Percentiles rank a stretch among this genome's conserved stretches.
These are phyloP conservation scores for Flaveria bidentis DNA, from an alignment of 129 eudicot species.

Conservation along the genomic window DNA sequence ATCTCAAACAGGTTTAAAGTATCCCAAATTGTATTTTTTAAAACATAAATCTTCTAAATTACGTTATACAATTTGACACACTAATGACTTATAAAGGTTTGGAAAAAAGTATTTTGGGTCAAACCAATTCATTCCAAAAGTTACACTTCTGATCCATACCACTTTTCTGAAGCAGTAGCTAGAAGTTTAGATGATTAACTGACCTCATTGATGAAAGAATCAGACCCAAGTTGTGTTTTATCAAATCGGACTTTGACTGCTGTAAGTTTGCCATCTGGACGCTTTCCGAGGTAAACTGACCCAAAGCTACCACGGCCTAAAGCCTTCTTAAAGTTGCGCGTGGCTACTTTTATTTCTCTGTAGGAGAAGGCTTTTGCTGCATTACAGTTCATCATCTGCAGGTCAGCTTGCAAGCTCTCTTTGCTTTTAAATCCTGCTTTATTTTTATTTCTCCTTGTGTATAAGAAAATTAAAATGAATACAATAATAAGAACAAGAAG, in stretches of 20 bases:
- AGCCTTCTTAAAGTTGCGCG: constrained; percentile 76
- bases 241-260: constrained; percentile 90
- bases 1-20: background rate
- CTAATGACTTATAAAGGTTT: background rate
- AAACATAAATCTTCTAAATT: background rate
- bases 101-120: background rate
- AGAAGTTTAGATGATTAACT: constrained; percentile 25
- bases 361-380: constrained; percentile 71
- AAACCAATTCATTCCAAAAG: background rate
- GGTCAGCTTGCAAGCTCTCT: constrained; percentile 37
- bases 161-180: background rate
- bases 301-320: constrained; percentile 93
- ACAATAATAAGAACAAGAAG: constrained; percentile 38
- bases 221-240: constrained; percentile 69
- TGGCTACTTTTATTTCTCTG: constrained; percentile 76
- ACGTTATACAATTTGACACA: background rate
- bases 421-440: constrained; percentile 29
- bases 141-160: background rate
- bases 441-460: constrained; percentile 46
- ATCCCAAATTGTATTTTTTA: constrained; percentile 12
- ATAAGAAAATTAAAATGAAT: constrained; percentile 43
- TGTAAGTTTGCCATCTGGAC: constrained; percentile 60
- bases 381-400: constrained; percentile 49
- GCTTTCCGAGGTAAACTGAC: constrained; percentile 78
- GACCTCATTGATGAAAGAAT: constrained; percentile 85